Evolutionary conservation across 176 grass and related monocot genomes (phyloP).

Genomic region (Musa beccarii): DNA sequence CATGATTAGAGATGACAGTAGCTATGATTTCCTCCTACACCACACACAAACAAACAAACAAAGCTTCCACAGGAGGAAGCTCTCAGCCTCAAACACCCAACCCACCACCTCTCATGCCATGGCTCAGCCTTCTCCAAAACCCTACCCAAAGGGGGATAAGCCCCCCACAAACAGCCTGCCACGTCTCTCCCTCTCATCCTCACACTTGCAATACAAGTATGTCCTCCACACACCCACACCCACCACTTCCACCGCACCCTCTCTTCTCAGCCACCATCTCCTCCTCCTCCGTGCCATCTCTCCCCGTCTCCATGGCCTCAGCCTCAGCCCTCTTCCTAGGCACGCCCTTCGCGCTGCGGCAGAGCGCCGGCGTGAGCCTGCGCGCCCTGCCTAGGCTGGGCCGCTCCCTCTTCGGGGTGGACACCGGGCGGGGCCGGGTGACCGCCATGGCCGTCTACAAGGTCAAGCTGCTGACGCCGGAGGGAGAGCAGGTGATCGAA

Average conservation of each 20-base stretch:
- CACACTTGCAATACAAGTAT: not conserved
- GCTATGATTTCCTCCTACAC: no score
- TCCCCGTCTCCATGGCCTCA: not conserved
- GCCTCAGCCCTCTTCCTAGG: conserved; percentile 36
- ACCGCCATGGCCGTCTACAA: conserved; percentile 45
- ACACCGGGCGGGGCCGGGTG: not conserved
- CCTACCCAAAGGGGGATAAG: not conserved
- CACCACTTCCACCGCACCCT: not conserved
- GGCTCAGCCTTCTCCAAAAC: not conserved
- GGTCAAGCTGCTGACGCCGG: conserved; percentile 29
- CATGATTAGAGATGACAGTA: no score
- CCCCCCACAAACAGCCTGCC: not conserved
- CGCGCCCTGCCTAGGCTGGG: not conserved
- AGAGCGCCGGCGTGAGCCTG: not conserved
- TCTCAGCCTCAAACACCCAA: no score
- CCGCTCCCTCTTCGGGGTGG: not conserved
- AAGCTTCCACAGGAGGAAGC: no score
- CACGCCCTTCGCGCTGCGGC: conserved; percentile 6
- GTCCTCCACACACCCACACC: not conserved
- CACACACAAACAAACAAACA: no score
- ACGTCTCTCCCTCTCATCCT: not conserved
- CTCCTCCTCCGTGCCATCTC: not conserved
- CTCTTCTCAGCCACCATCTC: not conserved
- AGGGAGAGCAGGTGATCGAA: conserved; percentile 14
- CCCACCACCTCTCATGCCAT: no score